These are phyloP conservation scores for Multifurca ochricompacta DNA, from an alignment of 768 basidiomycete species.

Conservation along the genomic window DNA sequence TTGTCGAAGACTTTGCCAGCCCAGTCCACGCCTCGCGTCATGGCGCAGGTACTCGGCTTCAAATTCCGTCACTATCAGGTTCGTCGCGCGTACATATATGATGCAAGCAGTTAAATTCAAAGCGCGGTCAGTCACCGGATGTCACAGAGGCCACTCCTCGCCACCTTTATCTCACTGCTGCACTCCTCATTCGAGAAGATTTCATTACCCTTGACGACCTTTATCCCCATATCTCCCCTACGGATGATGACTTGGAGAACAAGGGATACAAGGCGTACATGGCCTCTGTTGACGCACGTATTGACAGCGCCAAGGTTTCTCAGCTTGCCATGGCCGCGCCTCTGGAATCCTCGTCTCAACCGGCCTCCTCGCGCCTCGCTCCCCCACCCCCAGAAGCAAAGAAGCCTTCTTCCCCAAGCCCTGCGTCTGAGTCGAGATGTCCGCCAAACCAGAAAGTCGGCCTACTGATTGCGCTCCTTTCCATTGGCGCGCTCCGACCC, in stretches of 20 bases:
- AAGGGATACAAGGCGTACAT: slow-evolving; percentile 55
- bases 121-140: slow-evolving; percentile 41
- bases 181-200: slow-evolving; percentile 83
- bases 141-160: slow-evolving; percentile 55
- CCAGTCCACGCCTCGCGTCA: slow-evolving; percentile 44
- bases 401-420: slow-evolving; percentile 21
- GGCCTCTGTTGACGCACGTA: slow-evolving; percentile 52
- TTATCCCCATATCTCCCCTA: slow-evolving; percentile 79
- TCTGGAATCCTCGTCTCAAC: slow-evolving; percentile 45
- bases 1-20: slow-evolving; percentile 10
- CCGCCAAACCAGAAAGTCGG: slow-evolving; percentile 70
- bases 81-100: not conserved
- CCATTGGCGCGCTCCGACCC: slow-evolving; percentile 76
- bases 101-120: slow-evolving; percentile 18
- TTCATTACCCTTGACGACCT: slow-evolving; percentile 83
- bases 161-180: slow-evolving; percentile 73
- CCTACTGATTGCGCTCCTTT: slow-evolving; percentile 70
- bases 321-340: slow-evolving; percentile 83
- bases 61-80: slow-evolving; percentile 93
- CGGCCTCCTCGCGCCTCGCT: slow-evolving; percentile 33
- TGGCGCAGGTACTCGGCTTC: slow-evolving; percentile 95
- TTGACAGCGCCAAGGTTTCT: slow-evolving; percentile 61
- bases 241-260: slow-evolving; percentile 68
- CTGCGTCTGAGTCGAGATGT: slow-evolving; percentile 34
- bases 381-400: slow-evolving; percentile 34